phyloP scores from a whole-genome alignment of 176 grass and related monocot genomes.

The Rhynchospora breviuscula region DNA sequence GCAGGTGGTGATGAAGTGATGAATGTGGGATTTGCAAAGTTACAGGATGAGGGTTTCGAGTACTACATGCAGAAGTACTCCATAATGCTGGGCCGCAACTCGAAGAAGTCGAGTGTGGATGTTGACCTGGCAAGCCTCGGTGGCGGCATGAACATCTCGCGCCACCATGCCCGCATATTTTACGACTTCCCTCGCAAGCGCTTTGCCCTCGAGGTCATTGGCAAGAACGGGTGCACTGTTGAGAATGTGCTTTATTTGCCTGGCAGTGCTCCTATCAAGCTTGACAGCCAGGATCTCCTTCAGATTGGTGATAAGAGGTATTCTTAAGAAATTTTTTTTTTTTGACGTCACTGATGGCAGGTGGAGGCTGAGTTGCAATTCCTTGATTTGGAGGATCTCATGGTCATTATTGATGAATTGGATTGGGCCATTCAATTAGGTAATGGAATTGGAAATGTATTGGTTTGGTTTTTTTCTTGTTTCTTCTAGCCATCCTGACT shows the following conservation, averaged over 20 bases:
- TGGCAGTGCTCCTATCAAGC: slow-evolving; percentile 62
- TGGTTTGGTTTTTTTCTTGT: no score
- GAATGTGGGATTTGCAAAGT: slow-evolving; percentile 83
- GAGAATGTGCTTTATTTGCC: slow-evolving; percentile 79
- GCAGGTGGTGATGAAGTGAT: slow-evolving; percentile 21
- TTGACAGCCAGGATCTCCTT: slow-evolving; percentile 81
- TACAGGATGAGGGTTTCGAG: slow-evolving; percentile 93
- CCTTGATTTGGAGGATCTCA: not conserved
- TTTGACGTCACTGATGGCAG: not conserved
- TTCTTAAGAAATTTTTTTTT: not conserved
- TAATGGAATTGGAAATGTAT: not conserved
- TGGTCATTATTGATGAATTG: not conserved
- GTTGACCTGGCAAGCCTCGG: slow-evolving; percentile 80
- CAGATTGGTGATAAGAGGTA: slow-evolving; percentile 86
- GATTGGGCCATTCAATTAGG: not conserved
- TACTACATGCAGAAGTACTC: slow-evolving; percentile 99
- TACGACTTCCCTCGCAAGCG: slow-evolving; percentile 84
- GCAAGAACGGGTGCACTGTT: slow-evolving; percentile 81
- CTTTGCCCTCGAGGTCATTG: slow-evolving; percentile 84
- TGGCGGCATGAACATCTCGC: slow-evolving; percentile 85
- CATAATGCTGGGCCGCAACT: slow-evolving; percentile 84
- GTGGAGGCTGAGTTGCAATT: not conserved
- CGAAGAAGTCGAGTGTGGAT: slow-evolving; percentile 79
- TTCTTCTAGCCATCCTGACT: not conserved
- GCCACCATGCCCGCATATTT: slow-evolving; percentile 81